These are phyloP conservation scores for Colletotrichum aenigma DNA, from an alignment of 2,329 filamentous ascomycete genomes.

Conservation along the genomic window DNA sequence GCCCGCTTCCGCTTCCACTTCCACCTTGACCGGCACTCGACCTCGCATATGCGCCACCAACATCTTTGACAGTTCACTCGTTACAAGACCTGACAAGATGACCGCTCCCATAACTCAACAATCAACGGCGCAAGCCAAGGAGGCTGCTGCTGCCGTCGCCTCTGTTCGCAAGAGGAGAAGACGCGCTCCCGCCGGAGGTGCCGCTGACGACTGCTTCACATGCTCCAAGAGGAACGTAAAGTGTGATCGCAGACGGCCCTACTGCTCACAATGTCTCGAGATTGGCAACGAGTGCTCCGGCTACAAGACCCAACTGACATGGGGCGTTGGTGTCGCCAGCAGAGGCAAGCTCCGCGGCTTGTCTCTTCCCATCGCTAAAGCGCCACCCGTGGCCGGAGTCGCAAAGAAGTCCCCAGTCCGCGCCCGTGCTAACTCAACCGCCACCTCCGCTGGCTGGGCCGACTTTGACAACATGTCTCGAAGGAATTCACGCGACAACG, in stretches of 20 bases:
- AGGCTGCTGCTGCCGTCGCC: conserved; percentile 45
- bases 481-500: conserved; percentile 36
- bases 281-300: conserved; percentile 91
- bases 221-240: conserved; percentile 83
- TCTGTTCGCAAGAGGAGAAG: conserved; percentile 76
- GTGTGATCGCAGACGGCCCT: conserved; percentile 90
- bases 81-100: conserved; percentile 9
- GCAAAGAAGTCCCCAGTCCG: conserved; percentile 53
- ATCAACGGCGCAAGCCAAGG: conserved; percentile 46
- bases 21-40: neutral
- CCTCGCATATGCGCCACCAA: conserved; percentile 2
- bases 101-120: conserved; percentile 21
- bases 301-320: conserved; percentile 96
- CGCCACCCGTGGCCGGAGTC: conserved; percentile 56
- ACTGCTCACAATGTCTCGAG: conserved; percentile 93
- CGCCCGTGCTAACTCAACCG: conserved; percentile 49
- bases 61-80: neutral
- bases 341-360: conserved; percentile 92
- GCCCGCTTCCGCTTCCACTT: neutral
- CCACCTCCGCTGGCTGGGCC: conserved; percentile 42
- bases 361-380: conserved; percentile 72
- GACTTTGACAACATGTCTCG: conserved; percentile 39
- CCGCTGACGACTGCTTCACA: conserved; percentile 93
- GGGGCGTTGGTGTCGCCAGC: conserved; percentile 95
- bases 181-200: conserved; percentile 86